Base-by-base conservation (phyloP, 495 filamentous ascomycete genomes). In the Aspergillus kassunensis region DNA sequence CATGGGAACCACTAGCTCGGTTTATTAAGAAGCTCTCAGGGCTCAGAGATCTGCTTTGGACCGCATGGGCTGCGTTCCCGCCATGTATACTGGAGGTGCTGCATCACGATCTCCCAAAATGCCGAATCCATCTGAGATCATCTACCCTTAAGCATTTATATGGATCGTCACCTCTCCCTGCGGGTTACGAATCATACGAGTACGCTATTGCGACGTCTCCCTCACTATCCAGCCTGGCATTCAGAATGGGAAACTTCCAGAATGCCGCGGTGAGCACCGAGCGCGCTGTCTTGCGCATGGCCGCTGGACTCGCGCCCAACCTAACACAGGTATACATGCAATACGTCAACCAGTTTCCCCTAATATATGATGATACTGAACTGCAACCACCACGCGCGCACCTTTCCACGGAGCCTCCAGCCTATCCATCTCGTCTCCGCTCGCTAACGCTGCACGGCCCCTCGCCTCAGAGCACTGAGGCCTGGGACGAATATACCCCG, bases 261-360 rank as follows among this genome's bases (percentile, higher is more conserved):
- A 40, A 30, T 30, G 35, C 16, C 21, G 19, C 30, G 2, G 24
- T 40, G n/a, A 30, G 15, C 23, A 18, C 18, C 13, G 35, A 49
- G n/a, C 46, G 24, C 10, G 46, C 46, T 12, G 23, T 49, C 35
- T 30, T 41, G 35, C 46, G 16, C 13, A 29, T 49, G 34, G 46
- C 35, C 23, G 34, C 46, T 19, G 34, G 46, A 13, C 16, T 40
- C 0, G 34, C 46, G n/a, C 46, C 46, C 1, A 40, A 41, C 24
- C 23, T 49, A 11, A 49, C 12, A 10, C 34, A 49, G n/a, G 35
- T 49, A n/a, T 27, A 49, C 37, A 40, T 49, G 46, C 34, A 29
- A 27, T 36, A 37, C 21, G 13, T 27, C 39, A 42, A 42, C 39
- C 21, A 25, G 21, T 42, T 15, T 42, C 23, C 39, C 39, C 21